A percentile compares a stretch with the other conserved stretches of the same genome.
Evolutionary conservation across 2,329 filamentous ascomycete species (phyloP).

Genomic region (Trichoderma breve): DNA sequence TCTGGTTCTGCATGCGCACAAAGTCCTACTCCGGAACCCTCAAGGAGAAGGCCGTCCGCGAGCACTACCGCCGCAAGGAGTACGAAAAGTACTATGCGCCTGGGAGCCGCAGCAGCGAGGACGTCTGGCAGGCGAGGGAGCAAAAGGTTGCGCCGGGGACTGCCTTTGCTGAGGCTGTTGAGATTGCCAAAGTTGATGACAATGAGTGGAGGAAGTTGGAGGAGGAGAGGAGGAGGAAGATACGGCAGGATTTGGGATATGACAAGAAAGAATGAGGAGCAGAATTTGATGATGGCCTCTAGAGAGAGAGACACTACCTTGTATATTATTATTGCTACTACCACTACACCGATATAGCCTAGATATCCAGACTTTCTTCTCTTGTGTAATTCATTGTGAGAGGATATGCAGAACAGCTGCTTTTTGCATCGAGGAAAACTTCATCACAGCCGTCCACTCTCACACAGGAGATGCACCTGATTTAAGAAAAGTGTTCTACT

Average conservation of each 20-base stretch:
- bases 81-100: slow-evolving; percentile 64
- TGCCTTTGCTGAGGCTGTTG: slow-evolving; percentile 45
- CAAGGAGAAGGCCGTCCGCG: slow-evolving; percentile 60
- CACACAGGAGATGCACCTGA: neutral
- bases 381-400: neutral
- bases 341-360: neutral
- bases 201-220: slow-evolving; percentile 43
- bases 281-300: neutral
- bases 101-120: slow-evolving; percentile 72
- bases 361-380: neutral
- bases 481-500: neutral
- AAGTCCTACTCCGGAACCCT: slow-evolving; percentile 59
- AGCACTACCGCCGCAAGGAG: slow-evolving; percentile 66
- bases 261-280: slow-evolving; percentile 23
- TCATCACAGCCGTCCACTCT: neutral
- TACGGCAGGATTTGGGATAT: slow-evolving; percentile 36
- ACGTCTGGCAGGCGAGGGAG: slow-evolving; percentile 79
- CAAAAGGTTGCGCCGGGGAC: slow-evolving; percentile 53
- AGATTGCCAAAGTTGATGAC: slow-evolving; percentile 39
- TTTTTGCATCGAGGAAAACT: neutral
- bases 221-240: slow-evolving; percentile 34
- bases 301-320: neutral
- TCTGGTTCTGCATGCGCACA: slow-evolving; percentile 96
- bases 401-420: neutral
- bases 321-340: neutral